Conservation (phyloP, 176 grass and related monocot genomes). For the Oryza coarctata region DNA sequence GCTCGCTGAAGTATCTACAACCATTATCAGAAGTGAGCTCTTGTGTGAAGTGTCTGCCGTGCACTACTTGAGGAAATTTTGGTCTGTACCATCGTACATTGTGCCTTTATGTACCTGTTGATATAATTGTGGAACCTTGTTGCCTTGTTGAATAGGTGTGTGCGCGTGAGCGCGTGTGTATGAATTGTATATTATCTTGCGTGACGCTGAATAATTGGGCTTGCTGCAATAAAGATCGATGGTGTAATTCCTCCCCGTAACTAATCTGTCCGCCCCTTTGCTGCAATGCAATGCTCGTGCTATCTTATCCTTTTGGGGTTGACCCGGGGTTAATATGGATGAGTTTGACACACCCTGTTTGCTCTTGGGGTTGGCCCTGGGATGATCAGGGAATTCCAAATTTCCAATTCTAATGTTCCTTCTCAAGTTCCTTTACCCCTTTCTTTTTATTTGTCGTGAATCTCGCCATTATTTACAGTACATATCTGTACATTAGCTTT, state of each 20-base stretch:
- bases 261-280: background rate
- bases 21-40: conserved; percentile 22
- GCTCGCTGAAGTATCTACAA: conserved; percentile 4
- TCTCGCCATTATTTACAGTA: background rate
- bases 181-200: background rate
- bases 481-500: background rate
- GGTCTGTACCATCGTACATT: background rate
- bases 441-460: background rate
- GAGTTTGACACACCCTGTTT: background rate
- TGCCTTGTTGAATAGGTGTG: background rate
- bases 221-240: conserved; percentile 8
- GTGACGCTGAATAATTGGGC: conserved; percentile 23
- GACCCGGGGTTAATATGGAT: background rate
- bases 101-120: background rate
- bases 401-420: background rate
- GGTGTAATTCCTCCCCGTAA: background rate
- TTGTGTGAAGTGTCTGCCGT: background rate
- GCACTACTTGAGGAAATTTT: background rate
- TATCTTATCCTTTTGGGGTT: background rate
- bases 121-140: background rate
- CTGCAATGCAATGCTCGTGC: background rate
- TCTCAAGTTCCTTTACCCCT: background rate
- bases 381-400: background rate
- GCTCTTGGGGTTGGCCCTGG: background rate
- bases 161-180: background rate